Percentiles rank a stretch among this genome's conserved stretches.
phyloP scores from a whole-genome alignment of 2,329 filamentous ascomycete species.

The Aspergillus awamori region DNA sequence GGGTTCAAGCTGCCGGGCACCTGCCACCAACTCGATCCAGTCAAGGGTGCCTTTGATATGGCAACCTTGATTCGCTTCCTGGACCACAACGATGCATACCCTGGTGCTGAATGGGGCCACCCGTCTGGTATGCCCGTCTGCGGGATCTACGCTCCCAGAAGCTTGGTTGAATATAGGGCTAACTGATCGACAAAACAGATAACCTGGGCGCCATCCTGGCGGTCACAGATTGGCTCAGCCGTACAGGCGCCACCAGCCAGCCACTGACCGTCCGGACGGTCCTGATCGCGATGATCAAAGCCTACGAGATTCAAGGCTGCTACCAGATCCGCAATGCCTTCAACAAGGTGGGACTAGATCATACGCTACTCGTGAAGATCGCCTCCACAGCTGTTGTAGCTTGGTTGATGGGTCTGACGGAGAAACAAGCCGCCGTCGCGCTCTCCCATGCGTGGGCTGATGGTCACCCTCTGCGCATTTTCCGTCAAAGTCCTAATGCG shows the following conservation, averaged over 20 bases:
- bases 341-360: conserved; percentile 45
- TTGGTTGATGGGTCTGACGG: conserved; percentile 41
- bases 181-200: conserved; percentile 30
- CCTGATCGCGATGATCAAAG: conserved; percentile 42
- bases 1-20: conserved; percentile 47
- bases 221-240: conserved; percentile 37
- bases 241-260: conserved; percentile 21
- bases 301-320: conserved; percentile 48
- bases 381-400: conserved; percentile 44
- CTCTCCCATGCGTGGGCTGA: conserved; percentile 48
- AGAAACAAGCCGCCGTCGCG: conserved; percentile 38
- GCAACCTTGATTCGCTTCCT: conserved; percentile 45
- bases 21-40: conserved; percentile 36
- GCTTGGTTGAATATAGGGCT: neutral
- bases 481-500: conserved; percentile 38
- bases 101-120: conserved; percentile 49
- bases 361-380: conserved; percentile 47
- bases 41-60: conserved; percentile 46
- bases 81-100: conserved; percentile 48
- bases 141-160: neutral
- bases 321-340: conserved; percentile 44
- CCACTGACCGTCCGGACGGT: conserved; percentile 38
- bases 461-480: conserved; percentile 40
- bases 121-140: conserved; percentile 33
- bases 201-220: conserved; percentile 45